Percentiles rank a stretch among this genome's conserved stretches.
Evolutionary conservation across 2,329 filamentous ascomycete genomes (phyloP).

Genomic region (Aureobasidium lini): DNA sequence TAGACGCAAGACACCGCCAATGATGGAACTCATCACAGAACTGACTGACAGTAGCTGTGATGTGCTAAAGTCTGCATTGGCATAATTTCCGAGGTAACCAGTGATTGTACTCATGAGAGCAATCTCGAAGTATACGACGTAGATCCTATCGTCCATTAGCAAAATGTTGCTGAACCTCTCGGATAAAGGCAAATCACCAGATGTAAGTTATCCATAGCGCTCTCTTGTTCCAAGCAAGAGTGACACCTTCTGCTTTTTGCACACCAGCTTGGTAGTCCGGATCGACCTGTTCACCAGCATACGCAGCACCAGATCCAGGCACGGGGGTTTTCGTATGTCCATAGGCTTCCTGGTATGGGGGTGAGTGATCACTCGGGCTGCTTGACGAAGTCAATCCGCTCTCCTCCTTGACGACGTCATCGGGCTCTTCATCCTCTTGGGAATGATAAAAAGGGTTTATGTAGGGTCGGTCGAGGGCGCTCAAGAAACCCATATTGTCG

Average conservation of each 20-base stretch:
- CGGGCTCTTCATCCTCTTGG: slow-evolving; percentile 6
- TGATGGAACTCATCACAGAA: slow-evolving; percentile 17
- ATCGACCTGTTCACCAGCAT: not conserved
- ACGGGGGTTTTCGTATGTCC: slow-evolving; percentile 24
- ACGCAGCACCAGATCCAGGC: slow-evolving; percentile 16
- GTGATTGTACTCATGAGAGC: slow-evolving; percentile 28
- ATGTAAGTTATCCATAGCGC: slow-evolving; percentile 22
- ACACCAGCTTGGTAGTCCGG: slow-evolving; percentile 22
- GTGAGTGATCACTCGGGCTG: slow-evolving; percentile 18
- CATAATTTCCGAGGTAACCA: slow-evolving; percentile 21
- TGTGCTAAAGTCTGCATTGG: slow-evolving; percentile 24
- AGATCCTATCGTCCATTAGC: slow-evolving; percentile 24
- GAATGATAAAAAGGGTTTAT: slow-evolving; percentile 9
- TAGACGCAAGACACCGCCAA: slow-evolving; percentile 18
- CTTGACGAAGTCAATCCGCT: slow-evolving; percentile 12
- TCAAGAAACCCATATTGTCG: slow-evolving; percentile 10
- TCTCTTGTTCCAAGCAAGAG: slow-evolving; percentile 25
- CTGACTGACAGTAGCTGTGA: slow-evolving; percentile 20
- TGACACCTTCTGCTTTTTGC: slow-evolving; percentile 26
- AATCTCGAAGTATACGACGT: slow-evolving; percentile 31
- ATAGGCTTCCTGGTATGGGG: slow-evolving; percentile 24
- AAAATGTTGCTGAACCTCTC: too few relatives aligned
- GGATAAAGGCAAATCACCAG: slow-evolving; percentile 16
- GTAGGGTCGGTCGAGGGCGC: not conserved
- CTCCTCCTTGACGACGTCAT: slow-evolving; percentile 9